Percentiles rank a stretch among this genome's conserved stretches.
These are phyloP conservation scores for Heliamphora pulchella DNA, from an alignment of 179 eudicot genomes.

Conservation along the genomic window DNA sequence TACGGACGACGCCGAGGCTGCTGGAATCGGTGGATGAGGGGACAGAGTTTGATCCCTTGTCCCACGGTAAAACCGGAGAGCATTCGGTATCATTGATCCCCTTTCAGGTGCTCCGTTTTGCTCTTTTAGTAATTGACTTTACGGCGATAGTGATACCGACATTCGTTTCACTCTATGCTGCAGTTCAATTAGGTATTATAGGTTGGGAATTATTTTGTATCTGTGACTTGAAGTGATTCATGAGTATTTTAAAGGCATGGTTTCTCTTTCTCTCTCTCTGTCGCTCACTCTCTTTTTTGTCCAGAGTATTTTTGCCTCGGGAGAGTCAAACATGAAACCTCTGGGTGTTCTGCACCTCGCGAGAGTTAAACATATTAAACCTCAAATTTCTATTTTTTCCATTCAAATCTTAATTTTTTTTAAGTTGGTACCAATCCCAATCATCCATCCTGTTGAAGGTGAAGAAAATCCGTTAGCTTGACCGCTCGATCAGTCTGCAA, in stretches of 20 bases:
- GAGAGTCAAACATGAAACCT: no score
- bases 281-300: no score
- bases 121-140: not conserved
- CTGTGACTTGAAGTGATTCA: not conserved
- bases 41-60: conserved; percentile 37
- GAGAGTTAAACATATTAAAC: no score
- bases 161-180: not conserved
- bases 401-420: no score
- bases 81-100: conserved; percentile 56
- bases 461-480: no score
- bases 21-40: conserved; percentile 34
- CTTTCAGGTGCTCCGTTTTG: conserved; percentile 53
- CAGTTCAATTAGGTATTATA: not conserved
- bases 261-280: no score
- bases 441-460: no score
- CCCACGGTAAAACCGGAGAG: conserved; percentile 70
- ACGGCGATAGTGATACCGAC: not conserved
- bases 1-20: conserved; percentile 37
- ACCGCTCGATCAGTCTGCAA: no score
- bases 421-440: no score
- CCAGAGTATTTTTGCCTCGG: no score
- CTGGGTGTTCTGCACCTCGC: no score
- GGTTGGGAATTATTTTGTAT: not conserved
- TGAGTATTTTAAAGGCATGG: conserved; percentile 7
- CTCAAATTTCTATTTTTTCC: no score